Evolutionary conservation across 1,139 yeast species (phyloP), one percentile per base, ranked within the genome.

Genomic region (Yamadazyma triangularis): DNA sequence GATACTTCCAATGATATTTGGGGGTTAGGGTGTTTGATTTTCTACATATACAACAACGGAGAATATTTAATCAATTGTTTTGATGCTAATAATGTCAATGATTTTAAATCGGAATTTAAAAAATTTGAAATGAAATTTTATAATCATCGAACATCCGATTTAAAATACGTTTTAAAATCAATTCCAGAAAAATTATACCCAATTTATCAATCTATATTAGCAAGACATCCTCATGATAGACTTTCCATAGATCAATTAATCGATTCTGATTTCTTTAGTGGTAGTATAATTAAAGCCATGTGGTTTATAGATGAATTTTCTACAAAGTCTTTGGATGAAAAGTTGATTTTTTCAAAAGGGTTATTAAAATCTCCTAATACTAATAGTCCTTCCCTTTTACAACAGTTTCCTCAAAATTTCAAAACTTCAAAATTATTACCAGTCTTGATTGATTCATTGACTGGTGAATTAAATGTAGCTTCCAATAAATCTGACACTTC

Each of bases 271-370:
- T 73, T 61, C 41, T 85, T 84, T 53, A 84, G 86, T 55, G 93
- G 89, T 39, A 85, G 91, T 33, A 61, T 89, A 31, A 79, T 91
- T 33, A 82, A 85, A 49, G 82, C 95, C 3, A 71, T 91, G 66
- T 77, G 83, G 56, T 82, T 84, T 47, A 57, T 91, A 29, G 97
- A 89, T 51, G 94, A 86, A 38, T 80, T 86, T 41, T 76, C 89
- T 7, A 86, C 95, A 1, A 82, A 85, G 43, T 59, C 80, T 2
- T 60, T 68, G 3, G 72, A 73, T 10, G 96, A 89, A 37, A 83
- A 82, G 45, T 56, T 73, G 23, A 66, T 78, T 0, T 88, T 87
- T 51, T 64, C 89, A 47, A 68, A 71, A 35, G 89, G 89, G 0
- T 62, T 89, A 31, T 59, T 73, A 10, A 39, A 28, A 16, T 47